Base-by-base conservation (phyloP, 2,329 filamentous ascomycete species). In the Penicillium paneum region DNA sequence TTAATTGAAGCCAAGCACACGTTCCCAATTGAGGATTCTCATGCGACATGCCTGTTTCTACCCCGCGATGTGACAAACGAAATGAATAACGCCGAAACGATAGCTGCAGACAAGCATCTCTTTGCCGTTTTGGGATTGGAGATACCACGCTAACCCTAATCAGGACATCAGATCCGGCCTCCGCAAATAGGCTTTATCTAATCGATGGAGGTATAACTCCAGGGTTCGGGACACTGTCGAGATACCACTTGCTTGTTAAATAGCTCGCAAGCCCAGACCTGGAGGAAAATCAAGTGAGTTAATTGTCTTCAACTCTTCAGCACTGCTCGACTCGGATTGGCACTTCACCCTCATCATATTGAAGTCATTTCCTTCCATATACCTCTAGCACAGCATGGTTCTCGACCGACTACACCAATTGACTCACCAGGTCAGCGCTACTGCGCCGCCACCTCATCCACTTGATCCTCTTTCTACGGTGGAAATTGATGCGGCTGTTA, bases 401-500 rank as follows among this genome's bases (percentile, higher is more conserved):
- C 78, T 86, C 62, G 82, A 86, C 63, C 80, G 84, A 63, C 75
- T 87, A 42, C 83, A 84, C 74, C 84, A 86, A 66, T 77, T 88
- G 67, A 77, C 83, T 61, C 77, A 81, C 50, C 85, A 88, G 65
- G 72, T 88, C 65, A 81, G 79, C 49, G 83, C 82, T 52, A 76
- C 79, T 26, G 67, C 77, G 28, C 70, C 76, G 35, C 77, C 78
- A 46, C 81, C 82, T 34, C 86, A 95, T 67, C 91, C 91, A 6
- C 82, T 94, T 60, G 91, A 95, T 67, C 91, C 91, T 49, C 84
- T 96, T 42, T 82, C 81, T 10, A 78, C 81, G 10, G 74, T 78
- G 2, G 91, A 96, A 73, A 95, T 96, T 63, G 85, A 88, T 64
- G 75, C 81, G 19, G 85, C 85, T 7, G 87, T 91, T 47, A 76